phyloP scores from a whole-genome alignment of 257 asterid species.

The Capsicum chinense region DNA sequence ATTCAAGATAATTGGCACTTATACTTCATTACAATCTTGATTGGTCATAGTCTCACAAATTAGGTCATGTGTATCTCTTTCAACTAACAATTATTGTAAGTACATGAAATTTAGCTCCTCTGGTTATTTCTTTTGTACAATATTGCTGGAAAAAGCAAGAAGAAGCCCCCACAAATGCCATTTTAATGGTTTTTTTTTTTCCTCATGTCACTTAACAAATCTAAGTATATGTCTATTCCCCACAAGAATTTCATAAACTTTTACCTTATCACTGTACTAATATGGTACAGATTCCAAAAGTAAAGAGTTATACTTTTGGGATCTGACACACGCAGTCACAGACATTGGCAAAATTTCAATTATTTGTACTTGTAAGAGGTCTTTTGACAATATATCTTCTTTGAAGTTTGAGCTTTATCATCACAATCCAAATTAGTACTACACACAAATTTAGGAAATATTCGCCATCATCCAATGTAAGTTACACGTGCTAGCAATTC shows the following conservation, averaged over 20 bases:
- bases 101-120: background rate
- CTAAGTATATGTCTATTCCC: background rate
- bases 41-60: background rate
- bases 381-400: background rate
- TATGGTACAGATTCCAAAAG: background rate
- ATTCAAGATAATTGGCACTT: no score
- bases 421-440: background rate
- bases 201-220: background rate
- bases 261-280: background rate
- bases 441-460: background rate
- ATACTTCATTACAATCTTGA: background rate
- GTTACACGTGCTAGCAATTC: background rate
- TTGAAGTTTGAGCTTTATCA: constrained; percentile 21
- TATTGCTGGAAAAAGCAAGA: background rate
- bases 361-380: background rate
- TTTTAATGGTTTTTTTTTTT: background rate
- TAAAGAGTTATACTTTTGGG: background rate
- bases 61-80: background rate
- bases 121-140: background rate
- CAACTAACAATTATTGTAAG: background rate
- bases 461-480: background rate
- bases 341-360: background rate
- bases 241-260: background rate
- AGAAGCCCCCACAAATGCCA: constrained; percentile 16
- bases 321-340: background rate